Evolutionary conservation across 257 asterid genomes (phyloP), one percentile per base, ranked within the genome.

Genomic region (Orobanche coerulescens): DNA sequence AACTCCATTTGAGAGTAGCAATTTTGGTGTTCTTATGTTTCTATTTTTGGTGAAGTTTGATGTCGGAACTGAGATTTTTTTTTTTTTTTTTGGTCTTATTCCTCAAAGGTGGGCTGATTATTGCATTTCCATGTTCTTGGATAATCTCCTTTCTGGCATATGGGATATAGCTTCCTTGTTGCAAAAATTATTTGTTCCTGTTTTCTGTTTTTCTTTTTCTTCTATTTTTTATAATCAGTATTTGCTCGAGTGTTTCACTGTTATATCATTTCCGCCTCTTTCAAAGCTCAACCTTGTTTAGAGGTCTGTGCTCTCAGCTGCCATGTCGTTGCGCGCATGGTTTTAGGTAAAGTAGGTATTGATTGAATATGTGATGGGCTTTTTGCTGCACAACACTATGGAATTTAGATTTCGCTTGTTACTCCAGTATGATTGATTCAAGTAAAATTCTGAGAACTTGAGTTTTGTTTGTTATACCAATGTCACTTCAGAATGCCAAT

Each of bases 11-110:
- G 14, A 5, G 51, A 18, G 33, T 46, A 56, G 66, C 64, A 9
- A 5, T 25, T 39, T 28, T 49, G 6, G 36, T 24, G 31, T 5
- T 5, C 42, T 22, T 22, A 0, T 49, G 46, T 28, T 40, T 18
- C 28, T 20, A 34, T 58, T 33, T 39, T 64, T 16, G 48, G 51
- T 33, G 15, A 50, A 20, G 48, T 28, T 52, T 25, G 54, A 66
- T 58, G 53, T 39, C 19, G 54, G 50, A 65, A 65, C 74, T 68
- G 62, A 58, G 70, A 14, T 30, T 51, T 65, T 2, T 22, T 31
- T n/a, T n/a, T n/a, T n/a, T n/a, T n/a, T n/a, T n/a, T 57, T 28
- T 33, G 15, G 5, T n/a, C 6, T 15, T 22, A 7, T 15, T 31
- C 23, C 33, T 40, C 60, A 60, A 50, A 64, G 67, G 49, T 37